Evolutionary conservation across 2,329 filamentous ascomycete genomes (phyloP).

Genomic region (Aspergillus pseudoterreus): DNA sequence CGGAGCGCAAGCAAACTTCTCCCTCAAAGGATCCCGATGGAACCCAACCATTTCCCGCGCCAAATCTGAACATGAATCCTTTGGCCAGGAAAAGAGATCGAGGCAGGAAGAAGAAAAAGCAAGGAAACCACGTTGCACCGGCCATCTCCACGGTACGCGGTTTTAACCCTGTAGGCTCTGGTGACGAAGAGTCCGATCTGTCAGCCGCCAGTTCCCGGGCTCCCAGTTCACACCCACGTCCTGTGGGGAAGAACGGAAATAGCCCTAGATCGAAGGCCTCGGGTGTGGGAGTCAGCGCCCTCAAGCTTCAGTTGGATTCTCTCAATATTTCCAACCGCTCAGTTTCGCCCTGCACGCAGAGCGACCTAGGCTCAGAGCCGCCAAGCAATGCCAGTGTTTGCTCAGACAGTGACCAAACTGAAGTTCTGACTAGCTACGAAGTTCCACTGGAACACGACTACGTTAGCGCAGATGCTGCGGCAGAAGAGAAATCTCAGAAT

Average conservation of each 20-base stretch:
- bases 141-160: constrained; percentile 42
- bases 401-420: constrained; percentile 63
- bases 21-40: constrained; percentile 14
- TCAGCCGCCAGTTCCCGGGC: constrained; percentile 36
- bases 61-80: constrained; percentile 24
- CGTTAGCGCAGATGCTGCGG: constrained; percentile 57
- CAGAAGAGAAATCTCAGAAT: constrained; percentile 29
- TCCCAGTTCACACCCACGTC: constrained; percentile 27
- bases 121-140: constrained; percentile 22
- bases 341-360: constrained; percentile 55
- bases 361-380: constrained; percentile 42
- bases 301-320: constrained; percentile 77
- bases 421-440: constrained; percentile 77
- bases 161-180: constrained; percentile 42
- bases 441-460: constrained; percentile 82
- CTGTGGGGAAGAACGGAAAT: constrained; percentile 28
- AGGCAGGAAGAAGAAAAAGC: constrained; percentile 41
- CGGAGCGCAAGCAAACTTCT: constrained; percentile 18
- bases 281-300: constrained; percentile 70
- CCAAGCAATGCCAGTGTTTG: constrained; percentile 58
- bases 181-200: constrained; percentile 45
- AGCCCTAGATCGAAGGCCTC: constrained; percentile 50
- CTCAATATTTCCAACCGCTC: constrained; percentile 63
- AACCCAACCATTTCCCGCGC: constrained; percentile 26
- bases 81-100: constrained; percentile 24